Evolutionary conservation across 2,329 filamentous ascomycete species (phyloP).

Genomic region (Myotisia sp.): DNA sequence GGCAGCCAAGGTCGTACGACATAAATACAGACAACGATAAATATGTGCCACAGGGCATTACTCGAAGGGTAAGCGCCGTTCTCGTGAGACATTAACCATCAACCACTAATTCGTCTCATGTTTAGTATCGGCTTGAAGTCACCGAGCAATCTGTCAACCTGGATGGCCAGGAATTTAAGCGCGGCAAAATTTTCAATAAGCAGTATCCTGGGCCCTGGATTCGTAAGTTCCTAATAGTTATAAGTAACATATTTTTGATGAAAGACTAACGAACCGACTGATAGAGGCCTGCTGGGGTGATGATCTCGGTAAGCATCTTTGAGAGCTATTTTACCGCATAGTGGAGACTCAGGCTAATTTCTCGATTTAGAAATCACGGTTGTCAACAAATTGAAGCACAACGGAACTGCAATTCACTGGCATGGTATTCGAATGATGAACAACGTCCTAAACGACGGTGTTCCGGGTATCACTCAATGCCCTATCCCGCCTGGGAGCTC

Average conservation of each 20-base stretch:
- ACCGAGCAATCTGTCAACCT: constrained; percentile 8
- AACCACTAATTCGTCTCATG: neutral
- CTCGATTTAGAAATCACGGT: constrained; percentile 9
- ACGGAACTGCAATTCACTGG: constrained; percentile 13
- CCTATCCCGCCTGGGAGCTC: constrained; percentile 22
- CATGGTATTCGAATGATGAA: constrained; percentile 23
- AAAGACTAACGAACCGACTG: too few relatives aligned
- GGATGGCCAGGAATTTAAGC: constrained; percentile 7
- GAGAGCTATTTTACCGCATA: too few relatives aligned
- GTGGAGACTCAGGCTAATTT: too few relatives aligned
- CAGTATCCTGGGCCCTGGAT: constrained; percentile 11
- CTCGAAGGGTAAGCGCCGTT: constrained; percentile 6
- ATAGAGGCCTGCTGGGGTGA: constrained; percentile 11
- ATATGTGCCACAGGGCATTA: constrained; percentile 9
- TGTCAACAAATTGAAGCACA: constrained; percentile 9
- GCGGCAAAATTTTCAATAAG: constrained; percentile 10
- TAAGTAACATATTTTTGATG: too few relatives aligned
- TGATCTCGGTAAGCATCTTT: constrained; percentile 8
- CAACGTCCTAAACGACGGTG: constrained; percentile 21
- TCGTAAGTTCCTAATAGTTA: constrained; percentile 8
- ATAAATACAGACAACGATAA: constrained; percentile 11
- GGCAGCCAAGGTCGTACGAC: constrained; percentile 5
- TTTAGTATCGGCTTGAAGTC: constrained; percentile 8
- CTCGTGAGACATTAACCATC: neutral
- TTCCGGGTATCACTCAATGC: constrained; percentile 26